These are phyloP conservation scores for Talinum fruticosum DNA, from an alignment of 148 eudicot species.

Conservation along the genomic window DNA sequence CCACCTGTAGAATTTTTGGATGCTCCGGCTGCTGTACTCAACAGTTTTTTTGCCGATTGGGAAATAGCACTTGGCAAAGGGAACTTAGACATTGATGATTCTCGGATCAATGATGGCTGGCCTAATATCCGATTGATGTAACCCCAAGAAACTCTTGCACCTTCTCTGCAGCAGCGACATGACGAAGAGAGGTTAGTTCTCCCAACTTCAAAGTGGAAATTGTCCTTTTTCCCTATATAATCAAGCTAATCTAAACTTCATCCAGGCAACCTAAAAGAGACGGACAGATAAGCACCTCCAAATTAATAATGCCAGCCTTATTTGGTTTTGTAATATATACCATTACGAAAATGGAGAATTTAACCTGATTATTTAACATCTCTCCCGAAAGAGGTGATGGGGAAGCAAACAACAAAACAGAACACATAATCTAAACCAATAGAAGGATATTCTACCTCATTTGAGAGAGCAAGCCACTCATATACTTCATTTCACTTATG, in stretches of 20 bases:
- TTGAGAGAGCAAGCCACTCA: background rate
- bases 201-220: background rate
- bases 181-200: background rate
- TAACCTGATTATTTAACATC: background rate
- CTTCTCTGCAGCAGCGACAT: slow-evolving; percentile 63
- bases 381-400: background rate
- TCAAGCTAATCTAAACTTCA: background rate
- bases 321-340: background rate
- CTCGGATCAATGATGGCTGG: slow-evolving; percentile 93
- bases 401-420: background rate
- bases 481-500: background rate
- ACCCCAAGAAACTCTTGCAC: slow-evolving; percentile 93
- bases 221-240: background rate
- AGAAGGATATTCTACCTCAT: background rate
- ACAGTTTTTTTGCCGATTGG: slow-evolving; percentile 39
- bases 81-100: slow-evolving; percentile 86
- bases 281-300: background rate
- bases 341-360: background rate
- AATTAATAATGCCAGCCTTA: background rate
- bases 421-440: background rate
- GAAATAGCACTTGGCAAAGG: slow-evolving; percentile 64
- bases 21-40: slow-evolving; percentile 46
- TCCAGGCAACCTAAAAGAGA: background rate
- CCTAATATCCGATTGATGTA: slow-evolving; percentile 89
- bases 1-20: slow-evolving; percentile 35